Conservation (phyloP, 371 early-diverging fungal species). For the Chytridium lagenaria region DNA sequence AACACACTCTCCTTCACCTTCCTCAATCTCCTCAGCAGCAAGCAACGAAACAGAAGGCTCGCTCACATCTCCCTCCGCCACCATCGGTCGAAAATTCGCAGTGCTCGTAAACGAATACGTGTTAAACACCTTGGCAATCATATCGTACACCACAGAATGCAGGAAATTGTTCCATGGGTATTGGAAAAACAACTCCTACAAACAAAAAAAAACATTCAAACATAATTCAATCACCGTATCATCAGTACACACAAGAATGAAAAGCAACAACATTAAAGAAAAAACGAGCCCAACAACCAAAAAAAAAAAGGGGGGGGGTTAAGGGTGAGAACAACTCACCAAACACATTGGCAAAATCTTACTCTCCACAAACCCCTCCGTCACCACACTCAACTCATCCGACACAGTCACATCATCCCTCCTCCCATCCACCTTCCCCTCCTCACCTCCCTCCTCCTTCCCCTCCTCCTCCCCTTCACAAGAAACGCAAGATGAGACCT, state of each 20-base stretch:
- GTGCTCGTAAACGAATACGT: constrained; percentile 63
- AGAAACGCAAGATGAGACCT: neutral
- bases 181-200: constrained; percentile 80
- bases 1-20: constrained; percentile 48
- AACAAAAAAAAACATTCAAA: constrained; percentile 1
- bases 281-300: neutral
- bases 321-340: too few relatives aligned
- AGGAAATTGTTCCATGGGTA: constrained; percentile 95
- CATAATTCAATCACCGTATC: too few relatives aligned
- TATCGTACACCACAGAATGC: constrained; percentile 94
- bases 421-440: neutral
- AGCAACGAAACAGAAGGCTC: constrained; percentile 51
- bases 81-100: constrained; percentile 36
- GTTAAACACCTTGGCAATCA: constrained; percentile 93
- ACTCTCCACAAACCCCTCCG: constrained; percentile 48
- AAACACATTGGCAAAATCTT: constrained; percentile 54
- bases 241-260: too few relatives aligned
- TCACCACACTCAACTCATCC: constrained; percentile 51
- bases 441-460: neutral
- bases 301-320: too few relatives aligned
- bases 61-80: constrained; percentile 30
- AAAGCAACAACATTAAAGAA: too few relatives aligned
- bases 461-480: constrained; percentile 11
- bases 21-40: constrained; percentile 46
- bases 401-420: constrained; percentile 38